A percentile compares a stretch with the other conserved stretches of the same genome.
These are phyloP conservation scores for Epichloe amarillans DNA, from an alignment of 2,329 filamentous ascomycete genomes.

Conservation along the genomic window DNA sequence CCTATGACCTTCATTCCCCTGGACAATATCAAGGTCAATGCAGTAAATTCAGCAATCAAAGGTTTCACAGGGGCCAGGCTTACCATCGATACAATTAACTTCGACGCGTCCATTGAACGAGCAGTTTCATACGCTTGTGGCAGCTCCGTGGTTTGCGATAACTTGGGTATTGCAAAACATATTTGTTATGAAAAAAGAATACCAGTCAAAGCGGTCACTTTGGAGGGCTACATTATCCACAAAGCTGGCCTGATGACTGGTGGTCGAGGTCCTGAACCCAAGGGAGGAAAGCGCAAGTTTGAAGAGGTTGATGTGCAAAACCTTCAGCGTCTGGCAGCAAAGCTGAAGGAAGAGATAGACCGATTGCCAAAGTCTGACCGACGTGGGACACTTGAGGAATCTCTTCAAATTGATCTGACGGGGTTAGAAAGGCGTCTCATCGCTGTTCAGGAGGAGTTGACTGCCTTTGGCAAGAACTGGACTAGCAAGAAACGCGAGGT, in stretches of 20 bases:
- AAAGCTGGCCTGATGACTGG: slow-evolving; percentile 96
- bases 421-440: slow-evolving; percentile 66
- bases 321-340: slow-evolving; percentile 62
- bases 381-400: slow-evolving; percentile 64
- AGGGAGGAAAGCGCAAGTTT: slow-evolving; percentile 66
- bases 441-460: slow-evolving; percentile 62
- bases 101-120: slow-evolving; percentile 74
- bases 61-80: slow-evolving; percentile 74
- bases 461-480: slow-evolving; percentile 69
- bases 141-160: slow-evolving; percentile 89
- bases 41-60: slow-evolving; percentile 80
- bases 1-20: slow-evolving; percentile 89
- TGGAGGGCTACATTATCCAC: slow-evolving; percentile 94
- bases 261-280: slow-evolving; percentile 66
- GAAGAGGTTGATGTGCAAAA: slow-evolving; percentile 84
- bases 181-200: slow-evolving; percentile 73
- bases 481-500: slow-evolving; percentile 74
- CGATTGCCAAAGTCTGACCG: slow-evolving; percentile 69
- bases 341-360: slow-evolving; percentile 63
- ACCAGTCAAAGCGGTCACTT: slow-evolving; percentile 83
- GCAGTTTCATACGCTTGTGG: slow-evolving; percentile 93
- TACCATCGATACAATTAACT: slow-evolving; percentile 93
- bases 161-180: slow-evolving; percentile 70
- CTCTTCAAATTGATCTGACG: slow-evolving; percentile 63
- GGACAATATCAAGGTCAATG: slow-evolving; percentile 92